phyloP scores from a whole-genome alignment of 1,139 yeast species.

The Debaryomycetaceae sp. region DNA sequence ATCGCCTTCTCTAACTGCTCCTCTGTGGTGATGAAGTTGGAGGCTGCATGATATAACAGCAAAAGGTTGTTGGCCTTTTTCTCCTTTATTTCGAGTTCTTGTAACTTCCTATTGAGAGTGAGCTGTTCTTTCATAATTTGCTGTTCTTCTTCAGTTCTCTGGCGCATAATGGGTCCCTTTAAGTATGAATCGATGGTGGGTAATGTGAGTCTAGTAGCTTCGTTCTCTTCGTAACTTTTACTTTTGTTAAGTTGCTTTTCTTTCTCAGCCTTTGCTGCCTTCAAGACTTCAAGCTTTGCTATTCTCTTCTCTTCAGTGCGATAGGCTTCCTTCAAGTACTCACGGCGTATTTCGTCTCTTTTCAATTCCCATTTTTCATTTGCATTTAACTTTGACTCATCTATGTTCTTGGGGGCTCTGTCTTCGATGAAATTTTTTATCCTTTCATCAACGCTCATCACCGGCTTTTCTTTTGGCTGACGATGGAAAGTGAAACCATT shows the following conservation, averaged over 20 bases:
- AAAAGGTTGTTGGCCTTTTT: slow-evolving; percentile 55
- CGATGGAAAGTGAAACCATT: slow-evolving; percentile 41
- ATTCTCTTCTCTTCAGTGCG: slow-evolving; percentile 56
- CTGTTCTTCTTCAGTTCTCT: slow-evolving; percentile 65
- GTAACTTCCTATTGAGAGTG: slow-evolving; percentile 29
- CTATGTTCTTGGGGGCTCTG: slow-evolving; percentile 31
- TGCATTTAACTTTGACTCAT: slow-evolving; percentile 33
- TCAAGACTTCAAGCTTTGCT: slow-evolving; percentile 34
- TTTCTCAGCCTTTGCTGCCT: slow-evolving; percentile 24
- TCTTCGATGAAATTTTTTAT: slow-evolving; percentile 52
- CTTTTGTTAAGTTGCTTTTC: slow-evolving; percentile 20
- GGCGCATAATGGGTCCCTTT: slow-evolving; percentile 66
- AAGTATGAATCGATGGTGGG: slow-evolving; percentile 76
- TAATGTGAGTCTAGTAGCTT: slow-evolving; percentile 62
- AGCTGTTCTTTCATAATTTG: slow-evolving; percentile 43
- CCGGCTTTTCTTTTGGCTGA: slow-evolving; percentile 47
- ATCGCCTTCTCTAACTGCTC: slow-evolving; percentile 57
- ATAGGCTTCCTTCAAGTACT: slow-evolving; percentile 66
- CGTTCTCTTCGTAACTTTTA: slow-evolving; percentile 35
- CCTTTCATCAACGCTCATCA: slow-evolving; percentile 55
- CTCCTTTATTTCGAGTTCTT: slow-evolving; percentile 32
- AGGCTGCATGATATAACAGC: slow-evolving; percentile 69
- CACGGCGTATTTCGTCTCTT: slow-evolving; percentile 69
- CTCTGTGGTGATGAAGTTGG: slow-evolving; percentile 62
- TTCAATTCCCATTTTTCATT: slow-evolving; percentile 53